Evolutionary conservation across 805 yeast genomes (phyloP), one percentile per base, ranked within the genome.

Genomic region (Candida nanaspora): DNA sequence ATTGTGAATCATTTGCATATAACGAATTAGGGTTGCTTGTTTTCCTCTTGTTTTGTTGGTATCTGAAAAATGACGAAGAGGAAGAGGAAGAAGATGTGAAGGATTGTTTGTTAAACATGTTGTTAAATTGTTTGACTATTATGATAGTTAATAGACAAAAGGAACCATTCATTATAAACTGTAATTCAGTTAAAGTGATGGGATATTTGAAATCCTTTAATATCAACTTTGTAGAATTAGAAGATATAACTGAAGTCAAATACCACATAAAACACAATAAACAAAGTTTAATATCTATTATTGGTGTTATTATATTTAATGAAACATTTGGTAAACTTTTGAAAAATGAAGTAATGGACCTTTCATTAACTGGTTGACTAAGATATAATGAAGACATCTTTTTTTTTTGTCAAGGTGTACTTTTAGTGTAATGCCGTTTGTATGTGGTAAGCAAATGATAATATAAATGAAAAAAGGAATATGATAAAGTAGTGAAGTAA

Each of bases 161-260:
- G 10, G 65, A 30, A 4, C 80, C 81, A 50, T 88, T 88, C 50
- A 86, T 67, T 25, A 82, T 52, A 55, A 91, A 91, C 65, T 93
- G 98, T 40, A 82, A 64, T 68, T 89, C 88, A 1, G 97, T 87
- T 42, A 93, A 72, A 1, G 95, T 82, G n/a, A 88, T 78, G 1
- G 98, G 96, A 57, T 79, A 85, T 35, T 74, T 73, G 61, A 82
- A 88, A 37, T 68, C 65, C 47, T 68, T 74, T 44, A 91, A 65
- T 37, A 91, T 86, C 36, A 80, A 66, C 59, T 91, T 91, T 28
- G 94, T 80, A 28, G 91, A 69, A 54, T 86, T 87, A 49, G 82
- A 82, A 2, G 95, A 83, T 8, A 89, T 61, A 9, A 94, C 89
- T 26, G 94, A 82, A 9, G 81, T 67, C 25, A 77, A 54, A 63